Evolutionary conservation across 805 yeast genomes (phyloP).

Genomic region (Metschnikowia picachoensis): DNA sequence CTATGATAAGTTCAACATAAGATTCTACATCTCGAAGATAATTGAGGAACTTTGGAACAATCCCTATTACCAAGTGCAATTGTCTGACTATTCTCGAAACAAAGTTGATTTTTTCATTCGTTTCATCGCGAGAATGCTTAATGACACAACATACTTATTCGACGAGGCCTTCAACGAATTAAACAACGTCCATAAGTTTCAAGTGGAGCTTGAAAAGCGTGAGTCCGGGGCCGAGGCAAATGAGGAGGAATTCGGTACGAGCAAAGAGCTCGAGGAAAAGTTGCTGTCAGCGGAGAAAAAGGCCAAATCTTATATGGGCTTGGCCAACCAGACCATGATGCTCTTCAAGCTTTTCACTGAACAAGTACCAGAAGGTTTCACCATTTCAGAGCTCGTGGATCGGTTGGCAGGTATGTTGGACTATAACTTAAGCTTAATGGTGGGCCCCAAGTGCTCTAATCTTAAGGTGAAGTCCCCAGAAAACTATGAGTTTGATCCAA

Average conservation of each 20-base stretch:
- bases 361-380: slow-evolving; percentile 83
- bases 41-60: slow-evolving; percentile 81
- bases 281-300: slow-evolving; percentile 64
- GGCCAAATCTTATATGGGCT: slow-evolving; percentile 77
- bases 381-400: slow-evolving; percentile 85
- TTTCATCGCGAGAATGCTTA: slow-evolving; percentile 90
- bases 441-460: slow-evolving; percentile 90
- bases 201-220: slow-evolving; percentile 57
- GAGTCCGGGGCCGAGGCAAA: slow-evolving; percentile 26
- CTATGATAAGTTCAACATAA: slow-evolving; percentile 89
- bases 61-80: slow-evolving; percentile 62
- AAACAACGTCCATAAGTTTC: slow-evolving; percentile 70
- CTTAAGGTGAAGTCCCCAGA: slow-evolving; percentile 83
- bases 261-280: slow-evolving; percentile 57
- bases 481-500: slow-evolving; percentile 79
- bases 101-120: slow-evolving; percentile 84
- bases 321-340: slow-evolving; percentile 77
- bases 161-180: slow-evolving; percentile 87
- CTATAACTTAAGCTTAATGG: slow-evolving; percentile 86
- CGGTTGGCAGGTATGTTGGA: slow-evolving; percentile 94
- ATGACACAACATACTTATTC: slow-evolving; percentile 85
- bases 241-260: slow-evolving; percentile 46
- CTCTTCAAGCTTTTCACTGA: slow-evolving; percentile 77
- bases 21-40: slow-evolving; percentile 81
- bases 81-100: slow-evolving; percentile 60